These are phyloP conservation scores for Dionaea muscipula DNA, from an alignment of 179 eudicot species.

Conservation along the genomic window DNA sequence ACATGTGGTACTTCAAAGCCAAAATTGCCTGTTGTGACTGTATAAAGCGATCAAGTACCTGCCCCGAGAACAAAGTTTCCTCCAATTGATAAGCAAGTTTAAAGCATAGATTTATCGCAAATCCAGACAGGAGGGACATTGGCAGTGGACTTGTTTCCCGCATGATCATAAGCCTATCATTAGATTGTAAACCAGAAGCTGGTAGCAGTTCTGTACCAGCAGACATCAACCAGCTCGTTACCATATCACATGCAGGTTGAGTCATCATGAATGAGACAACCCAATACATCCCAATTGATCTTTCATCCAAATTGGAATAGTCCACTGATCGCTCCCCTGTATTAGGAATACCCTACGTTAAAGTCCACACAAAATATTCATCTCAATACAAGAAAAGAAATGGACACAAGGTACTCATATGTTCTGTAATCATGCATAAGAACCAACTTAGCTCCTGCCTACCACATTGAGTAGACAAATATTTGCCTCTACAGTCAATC, in stretches of 20 bases:
- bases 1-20: too few relatives aligned
- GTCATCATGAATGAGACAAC: conserved; percentile 86
- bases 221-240: conserved; percentile 77
- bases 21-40: too few relatives aligned
- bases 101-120: conserved; percentile 63
- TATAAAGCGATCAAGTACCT: conserved; percentile 39
- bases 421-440: too few relatives aligned
- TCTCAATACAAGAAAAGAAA: too few relatives aligned
- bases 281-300: conserved; percentile 96
- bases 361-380: background rate
- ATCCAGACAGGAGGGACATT: conserved; percentile 66
- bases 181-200: conserved; percentile 53
- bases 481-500: too few relatives aligned
- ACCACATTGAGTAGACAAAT: too few relatives aligned
- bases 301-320: conserved; percentile 80
- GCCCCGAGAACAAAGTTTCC: conserved; percentile 80
- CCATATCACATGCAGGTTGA: conserved; percentile 82
- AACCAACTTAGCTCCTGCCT: too few relatives aligned
- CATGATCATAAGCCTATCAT: conserved; percentile 70
- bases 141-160: conserved; percentile 85
- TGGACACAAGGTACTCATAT: background rate
- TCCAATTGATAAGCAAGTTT: conserved; percentile 82
- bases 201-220: conserved; percentile 70
- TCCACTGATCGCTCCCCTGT: conserved; percentile 73
- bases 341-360: conserved; percentile 6